Percentiles rank a stretch among this genome's conserved stretches.
phyloP scores from a whole-genome alignment of 768 basidiomycete genomes.

The Dioszegia hungarica region DNA sequence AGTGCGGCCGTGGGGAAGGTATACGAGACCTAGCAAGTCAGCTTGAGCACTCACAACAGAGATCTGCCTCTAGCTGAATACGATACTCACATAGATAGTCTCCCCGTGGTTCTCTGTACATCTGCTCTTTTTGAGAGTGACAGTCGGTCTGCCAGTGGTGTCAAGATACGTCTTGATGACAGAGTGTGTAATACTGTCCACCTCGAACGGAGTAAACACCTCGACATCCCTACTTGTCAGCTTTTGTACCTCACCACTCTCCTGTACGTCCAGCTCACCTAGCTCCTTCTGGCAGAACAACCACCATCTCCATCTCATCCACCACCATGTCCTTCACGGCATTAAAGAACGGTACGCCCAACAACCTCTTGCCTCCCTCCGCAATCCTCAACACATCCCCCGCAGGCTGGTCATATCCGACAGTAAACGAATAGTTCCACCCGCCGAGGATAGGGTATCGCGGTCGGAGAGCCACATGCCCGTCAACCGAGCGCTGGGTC shows the following conservation, averaged over 20 bases:
- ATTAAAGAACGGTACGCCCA: constrained; percentile 82
- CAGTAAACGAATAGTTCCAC: constrained; percentile 93
- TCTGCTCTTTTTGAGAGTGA: constrained; percentile 67
- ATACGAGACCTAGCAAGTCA: constrained; percentile 68
- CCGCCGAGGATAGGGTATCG: constrained; percentile 91
- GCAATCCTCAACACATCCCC: constrained; percentile 59
- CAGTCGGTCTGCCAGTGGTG: constrained; percentile 74
- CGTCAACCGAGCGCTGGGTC: constrained; percentile 47
- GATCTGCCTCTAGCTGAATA: constrained; percentile 12
- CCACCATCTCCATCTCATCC: constrained; percentile 68
- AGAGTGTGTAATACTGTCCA: constrained; percentile 59
- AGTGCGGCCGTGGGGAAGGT: constrained; percentile 73
- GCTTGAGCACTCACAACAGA: neutral
- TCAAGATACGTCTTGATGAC: constrained; percentile 85
- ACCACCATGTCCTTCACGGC: constrained; percentile 73
- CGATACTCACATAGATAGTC: constrained; percentile 67
- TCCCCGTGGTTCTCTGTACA: constrained; percentile 75
- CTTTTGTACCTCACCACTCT: neutral
- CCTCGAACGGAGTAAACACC: constrained; percentile 70
- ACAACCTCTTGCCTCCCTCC: constrained; percentile 59
- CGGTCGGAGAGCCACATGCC: constrained; percentile 74
- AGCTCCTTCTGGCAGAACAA: constrained; percentile 92
- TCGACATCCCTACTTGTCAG: constrained; percentile 62
- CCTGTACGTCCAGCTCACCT: constrained; percentile 58
- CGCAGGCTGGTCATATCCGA: constrained; percentile 88